Evolutionary conservation across 176 grass and related monocot genomes (phyloP).

Genomic region (Typha latifolia): DNA sequence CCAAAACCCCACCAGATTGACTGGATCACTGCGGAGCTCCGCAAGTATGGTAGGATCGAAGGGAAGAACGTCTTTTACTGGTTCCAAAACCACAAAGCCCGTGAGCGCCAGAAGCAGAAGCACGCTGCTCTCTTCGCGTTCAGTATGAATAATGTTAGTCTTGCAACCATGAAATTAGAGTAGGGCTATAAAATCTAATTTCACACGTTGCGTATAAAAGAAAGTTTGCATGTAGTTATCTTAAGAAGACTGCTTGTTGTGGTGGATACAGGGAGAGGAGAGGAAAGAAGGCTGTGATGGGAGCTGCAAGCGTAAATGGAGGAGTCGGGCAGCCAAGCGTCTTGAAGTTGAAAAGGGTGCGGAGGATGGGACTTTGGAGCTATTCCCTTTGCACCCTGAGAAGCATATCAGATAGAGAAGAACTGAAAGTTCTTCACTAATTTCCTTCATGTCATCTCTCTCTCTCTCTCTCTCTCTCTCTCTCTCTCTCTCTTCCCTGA

Average conservation of each 20-base stretch:
- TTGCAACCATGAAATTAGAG: no score
- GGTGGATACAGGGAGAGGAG: neutral
- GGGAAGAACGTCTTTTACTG: constrained; percentile 96
- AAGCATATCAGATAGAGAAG: neutral
- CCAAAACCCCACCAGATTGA: constrained; percentile 80
- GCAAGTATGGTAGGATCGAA: constrained; percentile 80
- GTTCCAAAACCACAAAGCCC: constrained; percentile 95
- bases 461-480: no score
- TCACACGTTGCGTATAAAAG: no score
- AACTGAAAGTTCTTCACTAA: no score
- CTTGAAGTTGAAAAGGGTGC: neutral
- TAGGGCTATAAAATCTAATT: no score
- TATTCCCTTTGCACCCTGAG: neutral
- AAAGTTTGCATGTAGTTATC: no score
- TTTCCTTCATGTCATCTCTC: no score
- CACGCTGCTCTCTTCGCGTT: no score
- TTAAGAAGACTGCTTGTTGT: neutral
- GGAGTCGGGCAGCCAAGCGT: neutral
- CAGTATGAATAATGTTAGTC: no score
- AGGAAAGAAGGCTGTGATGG: neutral
- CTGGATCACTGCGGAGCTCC: constrained; percentile 77
- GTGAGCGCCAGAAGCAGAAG: constrained; percentile 38
- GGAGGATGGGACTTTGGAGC: neutral
- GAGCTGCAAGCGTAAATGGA: neutral
- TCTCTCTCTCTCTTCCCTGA: no score